phyloP scores from a whole-genome alignment of 768 basidiomycete genomes.

The Suillus fuscotomentosus region DNA sequence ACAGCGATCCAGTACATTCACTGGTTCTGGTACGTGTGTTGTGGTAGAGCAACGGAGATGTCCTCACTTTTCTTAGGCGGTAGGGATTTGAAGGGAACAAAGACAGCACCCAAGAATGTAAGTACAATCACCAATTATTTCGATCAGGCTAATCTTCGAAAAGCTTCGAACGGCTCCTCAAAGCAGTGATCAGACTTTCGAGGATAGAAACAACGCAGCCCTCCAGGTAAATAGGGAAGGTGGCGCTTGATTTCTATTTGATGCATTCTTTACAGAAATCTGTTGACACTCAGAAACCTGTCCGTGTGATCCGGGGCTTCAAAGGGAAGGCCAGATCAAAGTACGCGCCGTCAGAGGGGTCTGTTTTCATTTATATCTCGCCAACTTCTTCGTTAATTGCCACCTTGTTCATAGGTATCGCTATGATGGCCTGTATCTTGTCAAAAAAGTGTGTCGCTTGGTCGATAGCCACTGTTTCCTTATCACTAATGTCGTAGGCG shows the following conservation, averaged over 20 bases:
- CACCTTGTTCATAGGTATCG: conserved; percentile 56
- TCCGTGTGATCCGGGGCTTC: conserved; percentile 86
- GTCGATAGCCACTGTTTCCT: neutral
- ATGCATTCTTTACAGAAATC: conserved; percentile 49
- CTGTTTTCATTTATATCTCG: conserved; percentile 9
- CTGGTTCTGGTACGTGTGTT: conserved; percentile 57
- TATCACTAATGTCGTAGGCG: conserved; percentile 38
- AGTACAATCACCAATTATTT: conserved; percentile 14
- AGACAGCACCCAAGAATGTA: conserved; percentile 80
- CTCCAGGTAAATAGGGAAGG: conserved; percentile 45
- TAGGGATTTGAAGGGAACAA: conserved; percentile 84
- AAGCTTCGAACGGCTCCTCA: conserved; percentile 90
- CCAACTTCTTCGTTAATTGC: neutral
- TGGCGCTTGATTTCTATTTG: neutral
- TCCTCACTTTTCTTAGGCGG: conserved; percentile 51
- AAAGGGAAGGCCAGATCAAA: conserved; percentile 56
- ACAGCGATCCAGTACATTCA: conserved; percentile 59
- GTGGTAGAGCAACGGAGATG: neutral
- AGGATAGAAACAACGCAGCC: conserved; percentile 67
- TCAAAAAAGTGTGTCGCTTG: conserved; percentile 55
- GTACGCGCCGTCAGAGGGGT: conserved; percentile 83
- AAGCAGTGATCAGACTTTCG: conserved; percentile 80
- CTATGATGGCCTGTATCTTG: conserved; percentile 85
- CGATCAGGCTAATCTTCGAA: neutral
- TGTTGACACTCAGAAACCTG: conserved; percentile 75